Conservation (phyloP, 495 filamentous ascomycete species). For the Cryomyces minteri region DNA sequence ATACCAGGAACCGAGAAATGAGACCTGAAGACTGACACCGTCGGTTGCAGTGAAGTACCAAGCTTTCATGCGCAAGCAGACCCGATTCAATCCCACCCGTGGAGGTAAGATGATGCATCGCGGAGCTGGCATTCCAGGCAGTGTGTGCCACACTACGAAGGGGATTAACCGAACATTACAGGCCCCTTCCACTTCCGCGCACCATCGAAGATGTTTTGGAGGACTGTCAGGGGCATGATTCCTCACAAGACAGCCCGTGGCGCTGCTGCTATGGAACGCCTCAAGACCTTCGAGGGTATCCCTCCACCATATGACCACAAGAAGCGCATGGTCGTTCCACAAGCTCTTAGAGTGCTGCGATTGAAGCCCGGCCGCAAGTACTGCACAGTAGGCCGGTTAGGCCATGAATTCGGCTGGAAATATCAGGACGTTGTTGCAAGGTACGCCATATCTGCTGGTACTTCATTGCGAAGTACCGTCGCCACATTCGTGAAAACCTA, state of each 20-base stretch:
- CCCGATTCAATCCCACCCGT: slow-evolving; percentile 96
- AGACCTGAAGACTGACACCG: background rate
- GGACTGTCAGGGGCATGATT: slow-evolving; percentile 99
- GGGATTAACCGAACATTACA: slow-evolving; percentile 14
- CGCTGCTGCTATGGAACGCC: slow-evolving; percentile 86
- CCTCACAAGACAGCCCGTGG: slow-evolving; percentile 98
- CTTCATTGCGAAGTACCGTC: background rate
- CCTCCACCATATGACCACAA: slow-evolving; percentile 98
- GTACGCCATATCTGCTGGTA: slow-evolving; percentile 34
- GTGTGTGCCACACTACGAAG: background rate
- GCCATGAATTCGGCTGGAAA: slow-evolving; percentile 99
- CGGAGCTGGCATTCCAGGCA: background rate
- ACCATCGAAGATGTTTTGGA: slow-evolving; percentile 98
- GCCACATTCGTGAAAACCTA: background rate
- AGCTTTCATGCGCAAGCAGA: slow-evolving; percentile 98
- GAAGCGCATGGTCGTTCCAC: slow-evolving; percentile 98
- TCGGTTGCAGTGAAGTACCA: slow-evolving; percentile 81
- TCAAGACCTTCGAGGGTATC: slow-evolving; percentile 99
- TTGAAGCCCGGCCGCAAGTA: slow-evolving; percentile 98
- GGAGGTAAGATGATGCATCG: slow-evolving; percentile 45
- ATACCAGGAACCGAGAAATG: no score
- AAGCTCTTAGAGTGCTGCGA: slow-evolving; percentile 85
- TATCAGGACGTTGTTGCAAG: slow-evolving; percentile 96
- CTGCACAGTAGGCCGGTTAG: slow-evolving; percentile 93
- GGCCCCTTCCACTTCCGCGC: slow-evolving; percentile 99